Base-by-base conservation (phyloP, 257 asterid species). In the Apocynum venetum region DNA sequence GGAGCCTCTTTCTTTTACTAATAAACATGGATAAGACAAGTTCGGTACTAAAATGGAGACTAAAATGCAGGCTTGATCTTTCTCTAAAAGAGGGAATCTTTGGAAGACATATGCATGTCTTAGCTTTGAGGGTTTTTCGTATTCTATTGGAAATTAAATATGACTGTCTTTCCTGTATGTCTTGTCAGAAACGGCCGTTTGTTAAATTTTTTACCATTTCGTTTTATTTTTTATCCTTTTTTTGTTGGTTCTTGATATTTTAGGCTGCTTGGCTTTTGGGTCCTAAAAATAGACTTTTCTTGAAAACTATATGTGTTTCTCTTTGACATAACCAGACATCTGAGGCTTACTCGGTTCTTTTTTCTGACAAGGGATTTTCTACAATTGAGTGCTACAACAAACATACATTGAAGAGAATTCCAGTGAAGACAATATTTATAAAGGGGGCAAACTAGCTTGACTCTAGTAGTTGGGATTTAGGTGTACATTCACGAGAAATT, bases 401-500 rank as follows among this genome's bases (percentile, higher is more conserved):
- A 25, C 31, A 72, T 4, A 75, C 1, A 63, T 40, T 8, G 41
- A 38, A 44, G 51, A 63, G 59, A 55, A 55, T 73, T 56, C 13
- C 15, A 14, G 40, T 19, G 51, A 31, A 43, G 55, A 51, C 59
- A 25, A 25, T 25, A 66, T 36, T 25, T 66, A 4, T 41, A 3
- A 7, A 15, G 15, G n/a, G 36, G 20, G 51, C 47, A 35, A 19
- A 19, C 44, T 70, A 8, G 53, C 20, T 56, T 61, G 82, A 73
- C 43, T 55, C n/a, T 81, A 20, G 75, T 89, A 72, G 97, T 88
- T 89, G 74, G 68, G 84, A 63, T 83, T 81, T 82, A 76, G 92
- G 87, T 87, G 72, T 36, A 75, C 78, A 84, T 80, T 91, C 97
- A 91, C 97, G 83, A 70, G 97, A 83, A 80, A 25, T 76, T 71